Base-by-base conservation (phyloP, 1,139 yeast genomes). In the Nakaseomyces kungkrabaensis region DNA sequence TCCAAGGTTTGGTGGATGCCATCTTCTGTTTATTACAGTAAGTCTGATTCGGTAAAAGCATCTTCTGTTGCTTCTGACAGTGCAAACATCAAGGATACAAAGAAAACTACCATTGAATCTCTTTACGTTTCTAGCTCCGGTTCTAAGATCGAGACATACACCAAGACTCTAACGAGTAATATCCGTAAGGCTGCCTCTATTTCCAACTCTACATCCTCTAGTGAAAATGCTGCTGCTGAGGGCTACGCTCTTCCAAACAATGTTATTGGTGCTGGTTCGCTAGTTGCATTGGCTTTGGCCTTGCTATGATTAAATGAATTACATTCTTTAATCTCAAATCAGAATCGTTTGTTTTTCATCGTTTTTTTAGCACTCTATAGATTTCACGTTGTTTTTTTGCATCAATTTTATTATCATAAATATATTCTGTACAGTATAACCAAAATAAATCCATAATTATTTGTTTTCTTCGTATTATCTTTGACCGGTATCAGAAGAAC, bases 1-100 rank as follows among this genome's bases (percentile, higher is more conserved):
- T 56, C 65, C 9, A 62, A 62, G 4, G 53, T 65, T 10, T 65
- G 68, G 69, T 65, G 68, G 69, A 52, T 59, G n/a, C 62, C 68
- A 26, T 50, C 60, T 11, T 52, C 60, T 24, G 37, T 25, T 38
- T 37, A 37, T 31, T 38, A 38, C 31, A 25, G 42, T 11, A 24
- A 38, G 42, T n/a, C 29, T 4, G 31, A 8, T 6, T 27, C 40
- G 26, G 31, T 10, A 10, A 8, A 7, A 1, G 25, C 32, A 3
- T 47, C 48, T 4, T 54, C 56, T 54, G 51, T 53, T 17, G 11
- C 32, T 33, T 13, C 26, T 27, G 27, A 27, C 17, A 45, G 36
- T 9, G 22, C 5, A n/a, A 7, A 25, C 26, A 27, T 45, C 36
- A 25, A 29, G 29, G 43, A 22, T 34, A 22, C 40, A 27, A 33